Base-by-base conservation (phyloP, 257 asterid species). In the Penstemon barbatus region DNA sequence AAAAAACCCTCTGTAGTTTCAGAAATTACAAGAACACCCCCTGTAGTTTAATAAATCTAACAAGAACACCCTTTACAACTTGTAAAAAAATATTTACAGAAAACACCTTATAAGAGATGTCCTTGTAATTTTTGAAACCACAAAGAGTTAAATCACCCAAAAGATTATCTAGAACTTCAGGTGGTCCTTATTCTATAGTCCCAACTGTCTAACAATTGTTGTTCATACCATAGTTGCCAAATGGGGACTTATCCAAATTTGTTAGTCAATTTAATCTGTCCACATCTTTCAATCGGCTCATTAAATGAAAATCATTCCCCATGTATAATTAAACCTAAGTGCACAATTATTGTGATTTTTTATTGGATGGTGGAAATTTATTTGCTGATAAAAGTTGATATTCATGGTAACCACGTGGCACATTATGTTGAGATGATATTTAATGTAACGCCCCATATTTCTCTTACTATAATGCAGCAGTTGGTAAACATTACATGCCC, bases 191-290 rank as follows among this genome's bases (percentile, higher is more conserved):
- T 5, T 7, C 53, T 8, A 45, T 61, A 61, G 69, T 52, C 13
- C 59, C 59, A 61, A 55, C 33, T 3, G 37, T 62, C 52, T 19
- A 78, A 78, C 79, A 78, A 19, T 12, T 74, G 80, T 78, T 62
- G 63, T 38, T 49, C 78, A 73, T n/a, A 44, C 43, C 61, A 42
- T 50, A 9, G 69, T 38, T 42, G 5, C 25, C 58, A 33, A 72
- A 55, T 40, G 62, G 63, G 77, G 68, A 15, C 65, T 61, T 45
- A 4, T 2, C 42, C 7, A 10, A 9, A 57, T 8, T 7, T 57
- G 11, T 0, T 10, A 38, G 4, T 7, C 12, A 48, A 8, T 49
- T 38, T 56, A 9, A 56, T 19, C 50, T 63, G 65, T 54, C 76
- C 37, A 53, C 37, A 8, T 45, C 57, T 4, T 25, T 8, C 66